phyloP scores from a whole-genome alignment of 1,139 yeast genomes.

The Arxiozyma slooffiae region DNA sequence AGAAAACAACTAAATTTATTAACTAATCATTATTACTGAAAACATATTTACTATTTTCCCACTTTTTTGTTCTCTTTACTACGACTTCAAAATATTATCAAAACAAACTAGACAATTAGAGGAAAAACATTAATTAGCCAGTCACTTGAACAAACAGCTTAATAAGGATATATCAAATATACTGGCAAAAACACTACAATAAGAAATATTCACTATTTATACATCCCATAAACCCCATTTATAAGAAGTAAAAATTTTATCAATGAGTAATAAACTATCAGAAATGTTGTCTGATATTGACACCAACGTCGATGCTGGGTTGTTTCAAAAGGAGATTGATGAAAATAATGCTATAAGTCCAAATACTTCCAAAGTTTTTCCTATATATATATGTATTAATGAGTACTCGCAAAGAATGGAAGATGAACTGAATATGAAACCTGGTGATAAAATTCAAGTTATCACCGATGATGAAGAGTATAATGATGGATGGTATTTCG shows the following conservation, averaged over 20 bases:
- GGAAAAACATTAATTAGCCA: background rate
- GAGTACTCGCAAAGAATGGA: conserved; percentile 81
- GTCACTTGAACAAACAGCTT: background rate
- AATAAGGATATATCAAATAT: background rate
- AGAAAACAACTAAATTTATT: too few relatives aligned
- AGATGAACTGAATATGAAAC: conserved; percentile 71
- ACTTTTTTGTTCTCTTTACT: too few relatives aligned
- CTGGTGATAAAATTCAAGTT: conserved; percentile 87
- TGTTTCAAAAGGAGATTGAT: conserved; percentile 3
- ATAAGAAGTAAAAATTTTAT: background rate
- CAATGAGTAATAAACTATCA: conserved; percentile 9
- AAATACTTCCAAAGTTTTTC: conserved; percentile 9
- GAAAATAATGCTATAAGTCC: conserved; percentile 9
- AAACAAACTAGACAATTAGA: too few relatives aligned
- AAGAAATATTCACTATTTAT: background rate
- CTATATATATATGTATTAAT: conserved; percentile 56
- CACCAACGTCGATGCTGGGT: conserved; percentile 7
- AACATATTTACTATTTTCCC: too few relatives aligned
- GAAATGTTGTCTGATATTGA: conserved; percentile 12
- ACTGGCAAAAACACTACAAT: background rate
- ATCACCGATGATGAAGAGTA: conserved; percentile 87
- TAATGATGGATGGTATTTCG: conserved; percentile 98
- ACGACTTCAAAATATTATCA: too few relatives aligned
- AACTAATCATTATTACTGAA: too few relatives aligned
- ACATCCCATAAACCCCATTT: background rate